A percentile compares a stretch with the other conserved stretches of the same genome.
Conservation (phyloP, 352 stramenopile species). For the Hyphochytrium catenoides region DNA sequence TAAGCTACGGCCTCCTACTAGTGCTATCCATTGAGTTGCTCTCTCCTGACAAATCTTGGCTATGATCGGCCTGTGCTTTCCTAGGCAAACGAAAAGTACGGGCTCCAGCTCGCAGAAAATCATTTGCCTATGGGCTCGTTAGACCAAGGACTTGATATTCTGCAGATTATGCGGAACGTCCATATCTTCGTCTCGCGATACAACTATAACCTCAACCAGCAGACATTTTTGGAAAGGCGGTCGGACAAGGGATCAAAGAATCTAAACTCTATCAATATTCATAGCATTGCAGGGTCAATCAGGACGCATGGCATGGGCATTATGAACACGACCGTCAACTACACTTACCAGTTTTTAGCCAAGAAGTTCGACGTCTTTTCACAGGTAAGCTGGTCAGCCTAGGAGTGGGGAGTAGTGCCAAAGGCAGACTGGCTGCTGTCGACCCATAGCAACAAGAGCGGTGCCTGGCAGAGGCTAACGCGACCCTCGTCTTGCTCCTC, state of each 20-base stretch:
- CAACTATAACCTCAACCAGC: slow-evolving; percentile 88
- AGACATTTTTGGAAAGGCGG: slow-evolving; percentile 76
- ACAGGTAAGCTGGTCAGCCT: too few species aligned
- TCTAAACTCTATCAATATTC: slow-evolving; percentile 76
- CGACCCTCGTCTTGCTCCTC: slow-evolving; percentile 10
- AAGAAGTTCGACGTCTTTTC: slow-evolving; percentile 72
- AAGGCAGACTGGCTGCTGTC: too few species aligned
- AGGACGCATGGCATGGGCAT: slow-evolving; percentile 85
- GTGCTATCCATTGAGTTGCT: too few species aligned
- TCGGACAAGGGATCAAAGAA: slow-evolving; percentile 71
- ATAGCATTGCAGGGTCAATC: slow-evolving; percentile 67
- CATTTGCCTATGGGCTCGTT: slow-evolving; percentile 74
- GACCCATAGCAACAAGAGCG: slow-evolving; percentile 8
- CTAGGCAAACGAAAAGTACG: slow-evolving; percentile 75
- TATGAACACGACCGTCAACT: slow-evolving; percentile 84
- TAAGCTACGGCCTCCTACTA: too few species aligned
- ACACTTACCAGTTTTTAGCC: slow-evolving; percentile 79
- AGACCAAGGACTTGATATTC: slow-evolving; percentile 71
- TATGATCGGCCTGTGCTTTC: too few species aligned
- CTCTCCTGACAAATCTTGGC: too few species aligned
- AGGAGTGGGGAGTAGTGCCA: too few species aligned
- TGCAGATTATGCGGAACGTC: slow-evolving; percentile 89
- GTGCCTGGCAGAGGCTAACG: not conserved
- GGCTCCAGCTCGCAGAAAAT: slow-evolving; percentile 65
- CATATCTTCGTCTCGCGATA: slow-evolving; percentile 66